Conservation (phyloP, 1,139 yeast genomes). For the Suhomyces kunorum region DNA sequence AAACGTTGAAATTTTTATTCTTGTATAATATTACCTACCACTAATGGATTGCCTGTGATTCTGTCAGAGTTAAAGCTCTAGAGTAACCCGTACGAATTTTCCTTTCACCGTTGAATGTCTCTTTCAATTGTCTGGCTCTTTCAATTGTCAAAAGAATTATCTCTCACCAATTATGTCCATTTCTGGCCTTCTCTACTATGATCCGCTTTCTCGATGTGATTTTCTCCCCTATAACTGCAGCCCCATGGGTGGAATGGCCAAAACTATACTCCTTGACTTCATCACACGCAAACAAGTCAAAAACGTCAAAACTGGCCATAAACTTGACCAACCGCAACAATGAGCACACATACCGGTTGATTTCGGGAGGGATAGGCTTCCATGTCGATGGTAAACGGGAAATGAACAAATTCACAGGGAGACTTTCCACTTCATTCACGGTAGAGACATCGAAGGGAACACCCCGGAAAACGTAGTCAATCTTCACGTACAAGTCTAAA, state of each 20-base stretch:
- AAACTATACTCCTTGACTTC: neutral
- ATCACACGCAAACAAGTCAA: slow-evolving; percentile 1
- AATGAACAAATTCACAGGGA: slow-evolving; percentile 1
- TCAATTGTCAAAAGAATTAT: too few species aligned
- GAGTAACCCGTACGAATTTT: too few species aligned
- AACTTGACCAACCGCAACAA: neutral
- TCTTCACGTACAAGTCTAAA: neutral
- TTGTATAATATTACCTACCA: too few species aligned
- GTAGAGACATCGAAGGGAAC: neutral
- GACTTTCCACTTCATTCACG: neutral
- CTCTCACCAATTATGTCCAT: too few species aligned
- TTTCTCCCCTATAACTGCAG: too few species aligned
- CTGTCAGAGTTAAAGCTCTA: too few species aligned
- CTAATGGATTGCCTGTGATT: too few species aligned
- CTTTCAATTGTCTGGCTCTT: too few species aligned
- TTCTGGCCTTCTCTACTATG: too few species aligned
- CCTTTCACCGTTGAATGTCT: too few species aligned
- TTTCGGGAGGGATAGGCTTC: slow-evolving; percentile 1
- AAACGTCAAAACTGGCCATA: neutral
- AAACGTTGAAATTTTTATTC: too few species aligned
- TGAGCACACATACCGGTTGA: neutral
- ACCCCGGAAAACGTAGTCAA: slow-evolving; percentile 1
- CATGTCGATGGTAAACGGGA: neutral
- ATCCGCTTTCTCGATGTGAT: too few species aligned
- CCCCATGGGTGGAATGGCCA: neutral